Evolutionary conservation across 805 yeast genomes (phyloP).

Genomic region (Yamadazyma philogaea): DNA sequence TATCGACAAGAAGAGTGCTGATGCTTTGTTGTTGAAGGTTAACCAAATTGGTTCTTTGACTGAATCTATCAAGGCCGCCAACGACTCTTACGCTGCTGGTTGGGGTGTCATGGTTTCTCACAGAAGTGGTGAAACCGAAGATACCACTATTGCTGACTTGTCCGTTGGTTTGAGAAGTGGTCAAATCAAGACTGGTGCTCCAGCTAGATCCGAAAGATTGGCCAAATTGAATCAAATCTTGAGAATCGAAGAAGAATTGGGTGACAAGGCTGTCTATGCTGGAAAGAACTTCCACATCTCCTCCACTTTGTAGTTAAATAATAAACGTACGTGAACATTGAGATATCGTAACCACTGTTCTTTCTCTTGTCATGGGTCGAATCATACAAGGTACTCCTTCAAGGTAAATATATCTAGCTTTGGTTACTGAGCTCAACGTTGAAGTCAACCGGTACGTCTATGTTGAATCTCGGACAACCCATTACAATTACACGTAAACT

Average conservation of each 20-base stretch:
- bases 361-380: too few relatives aligned
- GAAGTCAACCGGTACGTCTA: too few relatives aligned
- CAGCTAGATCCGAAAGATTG: conserved; percentile 99
- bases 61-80: conserved; percentile 96
- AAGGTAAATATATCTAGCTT: too few relatives aligned
- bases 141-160: conserved; percentile 95
- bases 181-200: conserved; percentile 99
- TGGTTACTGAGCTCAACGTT: too few relatives aligned
- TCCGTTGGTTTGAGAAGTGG: conserved; percentile 97
- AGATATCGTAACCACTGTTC: too few relatives aligned
- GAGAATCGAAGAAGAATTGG: conserved; percentile 98
- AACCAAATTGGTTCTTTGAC: conserved; percentile 97
- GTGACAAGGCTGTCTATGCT: conserved; percentile 95
- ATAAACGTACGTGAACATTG: background rate
- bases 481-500: too few relatives aligned
- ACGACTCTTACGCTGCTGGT: conserved; percentile 90
- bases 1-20: conserved; percentile 93
- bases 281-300: conserved; percentile 81
- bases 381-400: too few relatives aligned
- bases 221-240: conserved; percentile 98
- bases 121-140: conserved; percentile 99
- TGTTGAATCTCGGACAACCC: too few relatives aligned
- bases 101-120: conserved; percentile 99
- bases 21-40: conserved; percentile 93
- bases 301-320: conserved; percentile 34